Conservation (phyloP, 176 grass and related monocot species). For the Bothriochloa decipiens region DNA sequence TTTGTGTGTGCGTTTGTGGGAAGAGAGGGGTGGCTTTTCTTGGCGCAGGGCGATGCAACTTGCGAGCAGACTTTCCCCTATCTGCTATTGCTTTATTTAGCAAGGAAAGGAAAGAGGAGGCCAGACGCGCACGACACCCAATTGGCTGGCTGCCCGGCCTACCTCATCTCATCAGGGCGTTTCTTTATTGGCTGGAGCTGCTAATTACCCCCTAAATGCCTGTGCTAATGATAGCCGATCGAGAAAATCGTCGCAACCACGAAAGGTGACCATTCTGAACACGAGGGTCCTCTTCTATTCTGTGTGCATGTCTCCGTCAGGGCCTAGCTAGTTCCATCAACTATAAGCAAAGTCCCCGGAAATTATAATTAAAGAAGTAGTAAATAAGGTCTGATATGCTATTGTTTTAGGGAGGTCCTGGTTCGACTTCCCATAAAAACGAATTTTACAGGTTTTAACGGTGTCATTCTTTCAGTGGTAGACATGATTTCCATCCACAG, state of each 20-base stretch:
- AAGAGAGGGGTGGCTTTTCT: conserved; percentile 36
- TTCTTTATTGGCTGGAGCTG: conserved; percentile 47
- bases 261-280: conserved; percentile 19
- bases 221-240: conserved; percentile 4
- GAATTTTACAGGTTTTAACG: too few species aligned
- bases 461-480: too few species aligned
- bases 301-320: background rate
- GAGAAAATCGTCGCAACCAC: conserved; percentile 32
- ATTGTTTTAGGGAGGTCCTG: too few species aligned
- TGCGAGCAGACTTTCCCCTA: conserved; percentile 56
- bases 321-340: background rate
- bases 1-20: conserved; percentile 37
- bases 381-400: too few species aligned
- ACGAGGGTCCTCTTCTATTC: background rate
- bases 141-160: conserved; percentile 38
- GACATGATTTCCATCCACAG: too few species aligned
- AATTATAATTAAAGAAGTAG: background rate
- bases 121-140: conserved; percentile 32
- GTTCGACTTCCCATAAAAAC: too few species aligned
- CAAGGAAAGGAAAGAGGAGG: conserved; percentile 43
- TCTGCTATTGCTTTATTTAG: conserved; percentile 64
- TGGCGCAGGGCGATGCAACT: conserved; percentile 46
- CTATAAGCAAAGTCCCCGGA: background rate
- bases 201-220: conserved; percentile 16
- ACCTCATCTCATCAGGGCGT: conserved; percentile 23